Evolutionary conservation across 2,329 filamentous ascomycete genomes (phyloP).

Genomic region (Ascochyta rabiei): DNA sequence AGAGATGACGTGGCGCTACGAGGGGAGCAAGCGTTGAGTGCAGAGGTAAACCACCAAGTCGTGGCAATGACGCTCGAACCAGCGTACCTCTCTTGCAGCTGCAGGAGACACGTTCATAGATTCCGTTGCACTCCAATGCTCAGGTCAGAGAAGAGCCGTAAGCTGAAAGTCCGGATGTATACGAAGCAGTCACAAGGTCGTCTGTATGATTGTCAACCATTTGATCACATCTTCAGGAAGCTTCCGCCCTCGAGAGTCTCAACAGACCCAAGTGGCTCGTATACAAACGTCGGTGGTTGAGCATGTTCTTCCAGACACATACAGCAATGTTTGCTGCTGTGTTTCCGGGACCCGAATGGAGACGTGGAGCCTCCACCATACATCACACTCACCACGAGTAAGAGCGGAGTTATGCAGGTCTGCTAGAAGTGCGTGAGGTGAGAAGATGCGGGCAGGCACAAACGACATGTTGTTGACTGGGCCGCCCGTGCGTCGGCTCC

Average conservation of each 20-base stretch:
- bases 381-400: neutral
- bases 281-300: neutral
- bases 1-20: neutral
- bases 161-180: neutral
- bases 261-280: neutral
- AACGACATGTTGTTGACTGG: neutral
- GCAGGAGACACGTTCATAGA: neutral
- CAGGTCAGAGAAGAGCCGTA: neutral
- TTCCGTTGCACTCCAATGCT: neutral
- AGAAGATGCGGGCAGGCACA: neutral
- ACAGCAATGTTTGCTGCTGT: neutral
- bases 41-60: neutral
- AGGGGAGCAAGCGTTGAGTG: neutral
- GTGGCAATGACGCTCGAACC: neutral
- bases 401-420: neutral
- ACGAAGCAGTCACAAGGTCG: neutral
- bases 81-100: neutral
- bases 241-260: neutral
- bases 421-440: neutral
- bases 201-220: neutral
- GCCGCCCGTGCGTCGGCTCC: constrained; percentile 1
- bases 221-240: neutral
- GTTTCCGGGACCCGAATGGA: neutral
- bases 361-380: neutral
- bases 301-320: neutral